A percentile compares a stretch with the other conserved stretches of the same genome.
phyloP scores from a whole-genome alignment of 1,284 basidiomycete genomes.

The Ustilago xerochloae region DNA sequence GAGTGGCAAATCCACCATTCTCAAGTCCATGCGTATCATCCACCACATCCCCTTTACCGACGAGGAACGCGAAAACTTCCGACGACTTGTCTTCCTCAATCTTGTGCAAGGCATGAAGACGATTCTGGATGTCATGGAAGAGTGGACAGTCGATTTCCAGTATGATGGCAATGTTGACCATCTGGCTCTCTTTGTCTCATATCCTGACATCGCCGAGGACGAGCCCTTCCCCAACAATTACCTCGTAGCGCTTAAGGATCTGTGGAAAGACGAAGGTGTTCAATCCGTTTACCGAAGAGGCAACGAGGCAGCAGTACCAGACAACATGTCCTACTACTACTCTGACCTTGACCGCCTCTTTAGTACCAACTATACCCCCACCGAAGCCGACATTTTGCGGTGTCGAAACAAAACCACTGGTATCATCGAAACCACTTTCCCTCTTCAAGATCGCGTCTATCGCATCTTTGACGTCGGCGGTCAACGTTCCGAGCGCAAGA shows the following conservation, averaged over 20 bases:
- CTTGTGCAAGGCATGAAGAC: slow-evolving; percentile 84
- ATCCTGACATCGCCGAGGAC: slow-evolving; percentile 73
- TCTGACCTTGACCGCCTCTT: slow-evolving; percentile 83
- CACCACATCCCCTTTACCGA: slow-evolving; percentile 80
- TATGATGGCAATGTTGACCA: slow-evolving; percentile 67
- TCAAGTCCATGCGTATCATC: slow-evolving; percentile 93
- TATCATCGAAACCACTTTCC: slow-evolving; percentile 91
- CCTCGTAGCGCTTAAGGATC: slow-evolving; percentile 75
- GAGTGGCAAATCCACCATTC: slow-evolving; percentile 89
- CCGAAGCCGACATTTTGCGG: slow-evolving; percentile 81
- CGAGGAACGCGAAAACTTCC: slow-evolving; percentile 77
- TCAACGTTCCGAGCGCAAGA: slow-evolving; percentile 86
- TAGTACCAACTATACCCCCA: slow-evolving; percentile 76
- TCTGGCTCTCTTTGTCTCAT: slow-evolving; percentile 53
- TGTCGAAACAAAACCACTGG: slow-evolving; percentile 88
- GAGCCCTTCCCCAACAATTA: slow-evolving; percentile 80
- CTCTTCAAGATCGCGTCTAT: slow-evolving; percentile 66
- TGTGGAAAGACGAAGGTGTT: slow-evolving; percentile 84
- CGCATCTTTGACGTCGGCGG: slow-evolving; percentile 90
- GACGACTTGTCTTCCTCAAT: slow-evolving; percentile 91
- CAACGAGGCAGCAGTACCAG: slow-evolving; percentile 87
- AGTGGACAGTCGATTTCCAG: slow-evolving; percentile 80
- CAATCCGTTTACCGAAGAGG: slow-evolving; percentile 79
- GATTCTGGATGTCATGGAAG: slow-evolving; percentile 87
- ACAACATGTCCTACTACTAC: slow-evolving; percentile 79